Conservation (phyloP, 805 yeast genomes). For the Candida orba region DNA sequence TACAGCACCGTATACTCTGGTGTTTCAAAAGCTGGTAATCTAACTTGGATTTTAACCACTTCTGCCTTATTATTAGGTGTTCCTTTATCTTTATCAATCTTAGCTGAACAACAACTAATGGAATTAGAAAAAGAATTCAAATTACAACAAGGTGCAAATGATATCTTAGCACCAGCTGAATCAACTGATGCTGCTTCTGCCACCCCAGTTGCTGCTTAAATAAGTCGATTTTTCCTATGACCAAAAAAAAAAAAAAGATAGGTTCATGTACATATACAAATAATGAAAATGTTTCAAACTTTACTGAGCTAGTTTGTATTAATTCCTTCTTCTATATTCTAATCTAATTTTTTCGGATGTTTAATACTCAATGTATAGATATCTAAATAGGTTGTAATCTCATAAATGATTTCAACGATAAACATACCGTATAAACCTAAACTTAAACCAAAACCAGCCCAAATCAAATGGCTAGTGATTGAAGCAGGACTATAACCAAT, state of each 20-base stretch:
- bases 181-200: slow-evolving; percentile 22
- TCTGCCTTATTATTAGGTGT: slow-evolving; percentile 83
- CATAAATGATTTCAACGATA: slow-evolving; percentile 71
- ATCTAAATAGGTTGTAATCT: slow-evolving; percentile 73
- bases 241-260: too few relatives aligned
- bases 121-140: slow-evolving; percentile 92
- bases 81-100: slow-evolving; percentile 82
- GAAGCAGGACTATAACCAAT: slow-evolving; percentile 29
- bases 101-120: slow-evolving; percentile 87
- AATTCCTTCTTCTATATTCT: background rate
- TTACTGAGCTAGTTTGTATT: background rate
- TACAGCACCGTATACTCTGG: slow-evolving; percentile 38
- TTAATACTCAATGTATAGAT: slow-evolving; percentile 82
- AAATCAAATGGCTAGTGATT: slow-evolving; percentile 45
- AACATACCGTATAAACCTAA: slow-evolving; percentile 63
- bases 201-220: slow-evolving; percentile 24
- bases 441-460: slow-evolving; percentile 63
- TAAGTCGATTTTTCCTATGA: background rate
- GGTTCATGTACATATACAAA: slow-evolving; percentile 3
- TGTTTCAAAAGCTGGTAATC: slow-evolving; percentile 58
- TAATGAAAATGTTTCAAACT: background rate
- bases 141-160: slow-evolving; percentile 71
- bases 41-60: slow-evolving; percentile 82
- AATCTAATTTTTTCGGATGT: slow-evolving; percentile 46
- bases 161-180: slow-evolving; percentile 63